These are phyloP conservation scores for Leptographium wingfieldii DNA, from an alignment of 2,329 filamentous ascomycete species.

Conservation along the genomic window DNA sequence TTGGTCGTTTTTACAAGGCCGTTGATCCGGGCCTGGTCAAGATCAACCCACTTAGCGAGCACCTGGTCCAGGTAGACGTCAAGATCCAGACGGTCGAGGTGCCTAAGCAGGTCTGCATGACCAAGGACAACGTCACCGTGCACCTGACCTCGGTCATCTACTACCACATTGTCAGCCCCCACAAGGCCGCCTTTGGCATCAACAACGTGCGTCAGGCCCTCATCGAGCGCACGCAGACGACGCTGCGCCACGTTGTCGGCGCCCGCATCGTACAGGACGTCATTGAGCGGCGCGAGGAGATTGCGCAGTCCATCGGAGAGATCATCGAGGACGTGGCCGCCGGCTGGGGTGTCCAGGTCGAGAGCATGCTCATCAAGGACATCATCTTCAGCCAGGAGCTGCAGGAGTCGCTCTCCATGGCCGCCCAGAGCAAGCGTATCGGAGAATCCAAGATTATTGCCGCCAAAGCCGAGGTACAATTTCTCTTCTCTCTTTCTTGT, in stretches of 20 bases:
- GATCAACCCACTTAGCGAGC: constrained; percentile 90
- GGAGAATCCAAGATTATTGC: constrained; percentile 98
- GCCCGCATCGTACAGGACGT: constrained; percentile 94
- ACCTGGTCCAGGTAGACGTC: constrained; percentile 84
- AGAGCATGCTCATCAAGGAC: constrained; percentile 99
- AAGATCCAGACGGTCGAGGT: constrained; percentile 99
- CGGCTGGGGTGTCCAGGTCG: constrained; percentile 91
- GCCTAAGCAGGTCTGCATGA: constrained; percentile 95
- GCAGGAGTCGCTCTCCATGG: constrained; percentile 95
- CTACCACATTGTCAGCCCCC: constrained; percentile 90
- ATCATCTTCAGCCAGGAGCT: constrained; percentile 94
- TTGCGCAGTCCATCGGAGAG: constrained; percentile 87
- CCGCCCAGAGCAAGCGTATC: constrained; percentile 94
- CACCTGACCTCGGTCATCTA: constrained; percentile 95
- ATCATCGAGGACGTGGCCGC: constrained; percentile 93
- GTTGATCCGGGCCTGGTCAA: constrained; percentile 95
- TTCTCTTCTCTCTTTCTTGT: not conserved
- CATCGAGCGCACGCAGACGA: constrained; percentile 94
- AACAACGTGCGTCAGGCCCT: constrained; percentile 91
- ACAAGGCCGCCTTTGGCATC: constrained; percentile 96
- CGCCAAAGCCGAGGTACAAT: constrained; percentile 62
- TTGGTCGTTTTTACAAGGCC: constrained; percentile 86
- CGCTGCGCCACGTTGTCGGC: constrained; percentile 82
- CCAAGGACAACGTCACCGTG: constrained; percentile 95
- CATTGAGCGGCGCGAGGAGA: constrained; percentile 94